Evolutionary conservation across 495 filamentous ascomycete species (phyloP).

Genomic region (Thozetella sp.): DNA sequence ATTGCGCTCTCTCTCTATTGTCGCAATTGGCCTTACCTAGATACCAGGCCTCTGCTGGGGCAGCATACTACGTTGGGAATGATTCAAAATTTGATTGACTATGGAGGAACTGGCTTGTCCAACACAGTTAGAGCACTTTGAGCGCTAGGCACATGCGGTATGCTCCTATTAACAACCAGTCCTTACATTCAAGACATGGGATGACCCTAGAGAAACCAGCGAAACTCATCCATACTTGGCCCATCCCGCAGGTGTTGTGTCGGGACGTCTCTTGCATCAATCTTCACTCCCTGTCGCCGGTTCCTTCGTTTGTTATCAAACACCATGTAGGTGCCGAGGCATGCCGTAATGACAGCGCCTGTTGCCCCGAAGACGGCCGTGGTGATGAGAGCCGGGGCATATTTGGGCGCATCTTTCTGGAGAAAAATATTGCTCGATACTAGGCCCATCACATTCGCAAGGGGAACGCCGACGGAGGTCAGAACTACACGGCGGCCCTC

Average conservation of each 20-base stretch:
- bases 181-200: no score
- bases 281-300: constrained; percentile 55
- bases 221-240: constrained; percentile 62
- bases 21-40: no score
- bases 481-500: constrained; percentile 71
- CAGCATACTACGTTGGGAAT: no score
- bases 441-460: constrained; percentile 80
- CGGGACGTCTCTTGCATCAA: constrained; percentile 67
- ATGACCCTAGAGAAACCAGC: constrained; percentile 73
- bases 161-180: no score
- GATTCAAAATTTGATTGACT: no score
- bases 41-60: no score
- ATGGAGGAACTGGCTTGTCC: no score
- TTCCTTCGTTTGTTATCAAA: constrained; percentile 69
- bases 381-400: constrained; percentile 72
- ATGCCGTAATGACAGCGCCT: constrained; percentile 57
- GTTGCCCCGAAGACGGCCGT: constrained; percentile 71
- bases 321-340: constrained; percentile 68
- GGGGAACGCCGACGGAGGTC: constrained; percentile 71
- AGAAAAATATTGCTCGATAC: constrained; percentile 76
- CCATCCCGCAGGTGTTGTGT: constrained; percentile 71
- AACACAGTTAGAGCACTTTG: no score
- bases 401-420: constrained; percentile 68
- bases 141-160: no score
- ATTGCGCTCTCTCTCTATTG: no score